Base-by-base conservation (phyloP, 768 basidiomycete genomes). In the Trametes gibbosa region DNA sequence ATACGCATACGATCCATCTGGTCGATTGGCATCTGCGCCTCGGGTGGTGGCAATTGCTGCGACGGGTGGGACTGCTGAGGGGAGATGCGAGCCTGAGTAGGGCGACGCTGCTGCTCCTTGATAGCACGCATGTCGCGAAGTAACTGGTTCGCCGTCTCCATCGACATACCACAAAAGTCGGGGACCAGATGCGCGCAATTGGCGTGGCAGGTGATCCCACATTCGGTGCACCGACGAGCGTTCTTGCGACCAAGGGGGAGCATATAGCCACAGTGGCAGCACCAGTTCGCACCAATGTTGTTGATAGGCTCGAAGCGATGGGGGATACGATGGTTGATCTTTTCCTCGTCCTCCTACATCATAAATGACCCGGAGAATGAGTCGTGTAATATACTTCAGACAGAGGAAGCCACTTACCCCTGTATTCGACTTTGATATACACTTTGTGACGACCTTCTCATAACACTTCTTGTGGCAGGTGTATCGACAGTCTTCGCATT, bases 401-500 rank as follows among this genome's bases (percentile, higher is more conserved):
- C 27, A n/a, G 34, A 10, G 3, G 10, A 52, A 24, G 45, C 50
- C 8, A 82, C 88, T 69, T 74, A 96, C 96, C 65, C 93, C 95
- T 41, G 89, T 86, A 70, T 91, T 95, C 37, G 93, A 94, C 74
- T 98, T 98, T 25, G 94, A 95, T 67, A 99, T 98, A 78, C 97
- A 99, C 74, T 98, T 99, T 5, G 97, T 99, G 65, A 98, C 94
- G 21, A 98, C 96, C 73, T 98, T 98, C 68, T 95, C 92, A 70
- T 95, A 96, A 71, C 97, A 99, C 71, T 96, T 96, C 80, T 95
- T 96, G 81, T 99, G 97, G 74, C 97, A 99, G 2, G 93, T 94
- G 73, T 98, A 99, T 62, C 94, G 88, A 73, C 97, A 99, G 71
- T 99, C 97, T 69, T 98, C 97, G 79, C 97, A 99, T 76, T 98